Evolutionary conservation across 2,329 filamentous ascomycete genomes (phyloP), one percentile per base, ranked within the genome.

Genomic region (Sporothrix luriei): DNA sequence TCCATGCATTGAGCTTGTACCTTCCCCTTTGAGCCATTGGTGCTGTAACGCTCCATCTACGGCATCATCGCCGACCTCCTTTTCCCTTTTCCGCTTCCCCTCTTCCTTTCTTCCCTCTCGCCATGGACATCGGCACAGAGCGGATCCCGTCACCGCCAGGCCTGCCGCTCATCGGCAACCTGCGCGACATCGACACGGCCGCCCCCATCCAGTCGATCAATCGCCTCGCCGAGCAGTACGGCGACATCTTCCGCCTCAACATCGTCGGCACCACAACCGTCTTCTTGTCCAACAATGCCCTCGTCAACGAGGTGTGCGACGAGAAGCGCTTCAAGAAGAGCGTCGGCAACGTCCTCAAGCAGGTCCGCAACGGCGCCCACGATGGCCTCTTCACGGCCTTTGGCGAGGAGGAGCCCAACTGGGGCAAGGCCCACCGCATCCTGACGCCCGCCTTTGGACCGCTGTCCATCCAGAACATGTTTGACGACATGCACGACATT

Each of bases 371-470:
- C 2, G 71, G 61, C 2, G 38, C 68, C 11, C 66, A 43, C 33
- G 57, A 67, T 16, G 73, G 73, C 2, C 73, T 74, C 4, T 74
- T 74, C 38, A 61, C 69, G 3, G 40, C 72, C 21, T 52, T 49
- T 29, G 69, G 69, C 7, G 73, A 72, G 38, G 82, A 83, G 2
- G 85, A 87, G 73, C 81, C 83, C 69, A 88, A 88, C 74, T 92
- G 90, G 90, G 87, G 84, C 33, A 84, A 90, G 73, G 90, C 91
- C 38, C 86, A 91, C 75, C 81, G 88, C 26, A 79, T 89, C n/a
- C 80, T 92, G 68, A 84, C 90, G 74, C 89, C 90, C 0, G 89
- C 88, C 2, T 91, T 92, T 76, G 90, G 90, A 0, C 90, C 90
- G 0, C 77, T 91, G 24, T 83, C 85, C 1, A 91, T 93, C 74